Base-by-base conservation (phyloP, 306 rosid genomes). In the Betula pendula region DNA sequence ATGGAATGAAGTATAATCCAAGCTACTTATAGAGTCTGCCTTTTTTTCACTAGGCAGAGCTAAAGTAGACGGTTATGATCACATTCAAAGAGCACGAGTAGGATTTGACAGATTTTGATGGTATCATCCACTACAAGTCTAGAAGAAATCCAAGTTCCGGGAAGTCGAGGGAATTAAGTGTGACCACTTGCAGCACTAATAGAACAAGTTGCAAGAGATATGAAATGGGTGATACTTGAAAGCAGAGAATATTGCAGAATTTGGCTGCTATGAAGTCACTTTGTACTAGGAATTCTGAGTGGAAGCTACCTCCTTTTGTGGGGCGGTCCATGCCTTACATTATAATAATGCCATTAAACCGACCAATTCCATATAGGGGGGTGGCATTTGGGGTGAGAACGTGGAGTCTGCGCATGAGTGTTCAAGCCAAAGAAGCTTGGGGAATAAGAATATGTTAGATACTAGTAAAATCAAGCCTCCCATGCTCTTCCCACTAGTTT, bases 241-340 rank as follows among this genome's bases (percentile, higher is more conserved):
- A 38, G 63, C 59, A 66, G 79, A 71, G 68, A 75, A 74, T 72
- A 74, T 24, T 40, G 58, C 43, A 65, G 66, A 29, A 33, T 42
- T 43, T 68, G 49, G 25, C 70, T 42, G 56, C 56, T 63, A 69
- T 53, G 79, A 45, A 24, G 27, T 27, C 55, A 40, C 42, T 69
- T 40, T 51, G 42, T 53, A 74, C 73, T 65, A 4, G 67, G 71
- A 83, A 40, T 75, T 75, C 67, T 48, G 47, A 83, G 87, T 88
- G 89, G 89, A 78, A 73, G 78, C 79, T 72, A 70, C 74, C 79
- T 72, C 56, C 81, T 79, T 80, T 72, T 70, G 56, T 47, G 83
- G 84, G 81, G 35, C 73, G 80, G 80, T 80, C 78, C 82, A 82
- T 73, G 81, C 91, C 72, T 83, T 67, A 75, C 73, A 43, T 52